These are phyloP conservation scores for Basidiobolus meristosporus DNA, from an alignment of 371 early-diverging fungal genomes.

Conservation along the genomic window DNA sequence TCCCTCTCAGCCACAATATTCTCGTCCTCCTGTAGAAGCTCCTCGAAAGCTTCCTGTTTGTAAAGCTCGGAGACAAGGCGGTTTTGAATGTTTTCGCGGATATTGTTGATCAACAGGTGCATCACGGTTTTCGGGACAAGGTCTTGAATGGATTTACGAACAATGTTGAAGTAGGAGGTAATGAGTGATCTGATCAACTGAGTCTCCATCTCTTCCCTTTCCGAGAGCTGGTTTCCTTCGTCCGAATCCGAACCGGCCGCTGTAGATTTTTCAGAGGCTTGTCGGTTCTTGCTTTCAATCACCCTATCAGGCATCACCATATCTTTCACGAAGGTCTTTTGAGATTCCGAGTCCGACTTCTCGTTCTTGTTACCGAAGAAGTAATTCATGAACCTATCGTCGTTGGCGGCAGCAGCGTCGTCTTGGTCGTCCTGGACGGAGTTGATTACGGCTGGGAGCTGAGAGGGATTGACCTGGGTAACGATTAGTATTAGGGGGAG, in stretches of 20 bases:
- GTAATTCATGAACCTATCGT: conserved; percentile 26
- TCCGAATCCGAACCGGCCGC: conserved; percentile 10
- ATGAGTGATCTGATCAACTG: conserved; percentile 62
- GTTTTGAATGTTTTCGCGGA: conserved; percentile 60
- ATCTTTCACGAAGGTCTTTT: conserved; percentile 8
- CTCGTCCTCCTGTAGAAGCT: conserved; percentile 62
- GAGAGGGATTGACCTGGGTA: background rate
- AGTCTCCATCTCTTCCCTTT: conserved; percentile 64
- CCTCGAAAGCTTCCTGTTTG: conserved; percentile 44
- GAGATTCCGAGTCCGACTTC: conserved; percentile 2
- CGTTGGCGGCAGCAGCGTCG: conserved; percentile 3
- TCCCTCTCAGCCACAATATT: conserved; percentile 48
- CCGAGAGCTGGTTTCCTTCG: conserved; percentile 18
- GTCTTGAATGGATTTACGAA: conserved; percentile 69
- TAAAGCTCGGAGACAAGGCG: conserved; percentile 69
- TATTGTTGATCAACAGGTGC: conserved; percentile 61
- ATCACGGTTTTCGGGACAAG: conserved; percentile 87
- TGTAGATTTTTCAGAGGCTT: conserved; percentile 12
- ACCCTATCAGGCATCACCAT: conserved; percentile 20
- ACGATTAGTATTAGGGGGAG: too few species aligned
- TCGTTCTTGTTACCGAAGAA: conserved; percentile 42
- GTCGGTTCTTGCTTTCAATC: conserved; percentile 9
- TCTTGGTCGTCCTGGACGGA: conserved; percentile 5
- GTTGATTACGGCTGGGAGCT: background rate
- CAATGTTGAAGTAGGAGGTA: conserved; percentile 67